Percentiles rank a stretch among this genome's conserved stretches.
Conservation (phyloP, 768 basidiomycete genomes). For the Boletus tomentosulus region DNA sequence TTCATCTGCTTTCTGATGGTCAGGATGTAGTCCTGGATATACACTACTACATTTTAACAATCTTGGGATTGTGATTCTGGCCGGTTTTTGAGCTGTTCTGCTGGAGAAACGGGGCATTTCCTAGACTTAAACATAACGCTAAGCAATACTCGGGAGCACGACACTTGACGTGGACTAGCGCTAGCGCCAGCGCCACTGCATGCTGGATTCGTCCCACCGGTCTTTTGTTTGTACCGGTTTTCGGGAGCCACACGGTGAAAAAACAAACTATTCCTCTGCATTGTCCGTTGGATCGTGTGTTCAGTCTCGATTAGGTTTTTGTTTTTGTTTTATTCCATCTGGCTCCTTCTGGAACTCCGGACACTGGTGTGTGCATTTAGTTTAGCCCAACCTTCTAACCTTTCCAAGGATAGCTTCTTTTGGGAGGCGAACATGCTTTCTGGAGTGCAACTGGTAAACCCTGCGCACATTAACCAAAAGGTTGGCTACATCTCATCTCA, state of each 20-base stretch:
- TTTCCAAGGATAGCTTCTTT: not conserved
- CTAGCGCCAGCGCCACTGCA: not conserved
- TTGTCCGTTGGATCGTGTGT: not conserved
- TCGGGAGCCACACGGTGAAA: no score
- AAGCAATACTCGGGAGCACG: no score
- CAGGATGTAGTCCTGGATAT: not conserved
- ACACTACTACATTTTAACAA: not conserved
- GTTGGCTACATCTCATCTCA: not conserved
- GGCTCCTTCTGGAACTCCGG: not conserved
- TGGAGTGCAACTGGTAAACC: not conserved
- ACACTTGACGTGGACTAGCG: not conserved
- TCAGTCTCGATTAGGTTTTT: not conserved
- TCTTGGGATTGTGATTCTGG: not conserved
- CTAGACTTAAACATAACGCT: not conserved
- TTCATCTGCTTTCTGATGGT: no score
- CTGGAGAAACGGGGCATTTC: not conserved
- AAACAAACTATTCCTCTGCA: no score
- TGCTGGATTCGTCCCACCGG: not conserved
- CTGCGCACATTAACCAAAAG: not conserved
- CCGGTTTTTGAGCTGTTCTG: not conserved
- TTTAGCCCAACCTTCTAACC: not conserved
- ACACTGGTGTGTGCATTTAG: not conserved
- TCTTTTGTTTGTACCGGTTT: not conserved
- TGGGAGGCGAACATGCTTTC: no score
- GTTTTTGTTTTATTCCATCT: not conserved